Evolutionary conservation across 179 eudicot genomes (phyloP).

Genomic region (Silene coronaria): DNA sequence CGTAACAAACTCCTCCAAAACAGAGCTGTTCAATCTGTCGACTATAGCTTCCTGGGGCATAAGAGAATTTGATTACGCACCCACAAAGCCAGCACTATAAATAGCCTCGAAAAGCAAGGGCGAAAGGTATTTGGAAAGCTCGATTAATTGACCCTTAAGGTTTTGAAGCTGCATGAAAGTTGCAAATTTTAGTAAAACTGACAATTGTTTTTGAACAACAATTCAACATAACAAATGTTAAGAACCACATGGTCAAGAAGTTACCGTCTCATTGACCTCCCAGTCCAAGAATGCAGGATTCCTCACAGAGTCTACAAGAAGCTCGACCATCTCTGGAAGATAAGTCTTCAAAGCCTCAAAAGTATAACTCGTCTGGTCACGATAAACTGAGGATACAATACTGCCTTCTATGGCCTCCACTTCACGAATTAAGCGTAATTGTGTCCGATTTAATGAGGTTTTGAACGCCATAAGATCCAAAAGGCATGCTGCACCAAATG

Average conservation of each 20-base stretch:
- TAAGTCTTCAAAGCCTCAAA: slow-evolving; percentile 77
- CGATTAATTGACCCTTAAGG: slow-evolving; percentile 61
- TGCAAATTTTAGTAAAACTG: background rate
- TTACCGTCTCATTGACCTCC: slow-evolving; percentile 91
- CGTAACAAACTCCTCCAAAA: slow-evolving; percentile 76
- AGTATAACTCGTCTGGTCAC: slow-evolving; percentile 84
- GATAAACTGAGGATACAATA: slow-evolving; percentile 61
- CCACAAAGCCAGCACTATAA: slow-evolving; percentile 81
- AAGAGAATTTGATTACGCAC: slow-evolving; percentile 68
- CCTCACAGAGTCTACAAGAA: slow-evolving; percentile 79
- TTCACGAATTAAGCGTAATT: slow-evolving; percentile 80
- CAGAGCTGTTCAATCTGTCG: slow-evolving; percentile 44
- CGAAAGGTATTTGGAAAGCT: slow-evolving; percentile 64
- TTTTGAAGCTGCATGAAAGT: slow-evolving; percentile 52
- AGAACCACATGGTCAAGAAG: slow-evolving; percentile 10
- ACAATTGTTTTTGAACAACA: background rate
- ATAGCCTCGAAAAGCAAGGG: slow-evolving; percentile 72
- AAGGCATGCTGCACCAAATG: slow-evolving; percentile 73
- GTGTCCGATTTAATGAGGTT: slow-evolving; percentile 74
- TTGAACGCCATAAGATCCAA: slow-evolving; percentile 97
- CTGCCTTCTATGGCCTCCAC: slow-evolving; percentile 93
- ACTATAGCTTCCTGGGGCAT: slow-evolving; percentile 69
- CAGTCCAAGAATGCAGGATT: slow-evolving; percentile 92
- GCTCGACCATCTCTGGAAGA: slow-evolving; percentile 91
- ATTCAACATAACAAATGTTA: background rate